phyloP scores from a whole-genome alignment of 1,284 basidiomycete species.

The Ustanciosporium gigantosporum region DNA sequence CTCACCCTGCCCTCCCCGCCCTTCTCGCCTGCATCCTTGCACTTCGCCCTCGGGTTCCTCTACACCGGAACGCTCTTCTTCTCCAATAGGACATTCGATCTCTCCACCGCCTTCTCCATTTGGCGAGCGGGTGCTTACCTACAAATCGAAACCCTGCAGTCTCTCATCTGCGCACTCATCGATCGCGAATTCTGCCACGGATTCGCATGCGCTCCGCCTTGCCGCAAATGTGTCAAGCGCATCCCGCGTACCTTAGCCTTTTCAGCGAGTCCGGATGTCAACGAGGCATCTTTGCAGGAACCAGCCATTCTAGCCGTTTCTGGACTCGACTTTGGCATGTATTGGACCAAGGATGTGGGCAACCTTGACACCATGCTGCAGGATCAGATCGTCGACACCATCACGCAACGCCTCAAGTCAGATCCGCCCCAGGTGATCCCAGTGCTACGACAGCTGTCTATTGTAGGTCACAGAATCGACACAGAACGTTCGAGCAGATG shows the following conservation, averaged over 20 bases:
- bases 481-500: conserved; percentile 39
- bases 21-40: conserved; percentile 89
- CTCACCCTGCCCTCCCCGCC: conserved; percentile 68
- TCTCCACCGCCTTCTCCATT: conserved; percentile 86
- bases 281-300: conserved; percentile 28
- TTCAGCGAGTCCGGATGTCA: conserved; percentile 41
- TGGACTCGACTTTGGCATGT: conserved; percentile 46
- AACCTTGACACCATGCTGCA: conserved; percentile 41
- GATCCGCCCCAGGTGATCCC: conserved; percentile 21
- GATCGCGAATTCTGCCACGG: conserved; percentile 53
- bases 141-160: conserved; percentile 65
- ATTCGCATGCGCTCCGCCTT: conserved; percentile 50
- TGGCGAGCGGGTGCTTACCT: conserved; percentile 83
- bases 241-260: conserved; percentile 50
- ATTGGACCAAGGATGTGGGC: conserved; percentile 53
- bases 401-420: conserved; percentile 14
- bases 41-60: conserved; percentile 90
- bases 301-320: conserved; percentile 33
- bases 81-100: conserved; percentile 87
- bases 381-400: conserved; percentile 30
- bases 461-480: conserved; percentile 43
- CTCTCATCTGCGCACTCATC: conserved; percentile 40
- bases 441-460: conserved; percentile 40
- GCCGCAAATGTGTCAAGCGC: conserved; percentile 49
- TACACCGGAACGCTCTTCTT: conserved; percentile 93